phyloP scores from a whole-genome alignment of 345 rosid species.

The Sonneratia caseolaris region DNA sequence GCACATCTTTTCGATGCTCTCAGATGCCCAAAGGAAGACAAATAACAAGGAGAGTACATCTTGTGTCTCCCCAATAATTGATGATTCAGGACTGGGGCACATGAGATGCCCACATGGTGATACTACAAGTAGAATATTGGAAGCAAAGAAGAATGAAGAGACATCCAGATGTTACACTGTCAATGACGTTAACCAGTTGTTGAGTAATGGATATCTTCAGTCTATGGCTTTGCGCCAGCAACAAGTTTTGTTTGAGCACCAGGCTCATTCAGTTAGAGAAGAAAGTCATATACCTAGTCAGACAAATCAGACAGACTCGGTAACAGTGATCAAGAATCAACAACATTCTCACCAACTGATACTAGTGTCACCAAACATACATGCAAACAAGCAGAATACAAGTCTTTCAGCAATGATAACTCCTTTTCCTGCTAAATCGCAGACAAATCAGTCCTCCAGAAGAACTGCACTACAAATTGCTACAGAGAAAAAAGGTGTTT shows the following conservation, averaged over 20 bases:
- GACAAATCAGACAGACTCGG: neutral
- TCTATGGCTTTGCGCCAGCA: constrained; percentile 1
- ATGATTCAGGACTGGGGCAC: constrained; percentile 7
- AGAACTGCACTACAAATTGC: neutral
- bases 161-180: neutral
- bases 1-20: neutral
- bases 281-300: neutral
- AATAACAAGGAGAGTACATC: constrained; percentile 5
- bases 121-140: neutral
- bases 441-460: neutral
- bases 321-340: no score
- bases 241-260: constrained; percentile 7
- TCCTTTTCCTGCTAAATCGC: neutral
- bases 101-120: neutral
- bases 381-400: neutral
- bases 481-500: constrained; percentile 3
- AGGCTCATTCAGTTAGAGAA: neutral
- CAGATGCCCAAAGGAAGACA: constrained; percentile 7
- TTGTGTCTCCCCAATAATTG: neutral
- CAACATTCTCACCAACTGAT: neutral
- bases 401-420: neutral
- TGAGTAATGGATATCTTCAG: constrained; percentile 4
- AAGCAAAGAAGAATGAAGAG: neutral
- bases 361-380: neutral
- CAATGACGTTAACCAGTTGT: neutral